Evolutionary conservation across 352 stramenopile genomes (phyloP).

Genomic region (Saprolegnia parasitica): DNA sequence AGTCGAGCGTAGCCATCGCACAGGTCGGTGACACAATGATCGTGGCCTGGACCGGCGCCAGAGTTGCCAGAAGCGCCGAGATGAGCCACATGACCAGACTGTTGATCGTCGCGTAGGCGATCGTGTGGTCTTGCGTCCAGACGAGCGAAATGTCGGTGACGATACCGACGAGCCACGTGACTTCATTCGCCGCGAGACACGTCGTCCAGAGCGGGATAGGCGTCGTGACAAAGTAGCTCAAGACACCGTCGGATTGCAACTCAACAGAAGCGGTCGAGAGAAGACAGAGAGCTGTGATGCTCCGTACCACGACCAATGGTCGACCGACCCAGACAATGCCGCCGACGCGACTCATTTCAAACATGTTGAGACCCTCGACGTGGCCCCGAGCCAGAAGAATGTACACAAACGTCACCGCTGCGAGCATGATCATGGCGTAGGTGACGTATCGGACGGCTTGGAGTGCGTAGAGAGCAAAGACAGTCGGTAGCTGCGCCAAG

Average conservation of each 20-base stretch:
- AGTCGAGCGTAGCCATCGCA: neutral
- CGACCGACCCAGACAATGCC: constrained; percentile 20
- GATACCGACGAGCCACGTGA: constrained; percentile 22
- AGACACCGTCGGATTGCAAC: neutral
- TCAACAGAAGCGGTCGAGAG: constrained; percentile 2
- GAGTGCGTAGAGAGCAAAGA: neutral
- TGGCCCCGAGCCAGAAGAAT: neutral
- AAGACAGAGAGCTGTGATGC: constrained; percentile 5
- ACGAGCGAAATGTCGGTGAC: constrained; percentile 7
- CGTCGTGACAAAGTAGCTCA: neutral
- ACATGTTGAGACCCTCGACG: constrained; percentile 4
- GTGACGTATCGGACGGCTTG: neutral
- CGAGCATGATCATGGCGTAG: neutral
- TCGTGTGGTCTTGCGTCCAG: neutral
- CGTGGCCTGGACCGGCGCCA: neutral
- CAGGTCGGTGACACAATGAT: neutral
- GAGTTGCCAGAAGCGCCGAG: neutral
- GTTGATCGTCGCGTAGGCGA: constrained; percentile 14
- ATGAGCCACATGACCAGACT: constrained; percentile 12
- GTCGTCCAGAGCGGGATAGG: neutral
- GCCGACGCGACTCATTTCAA: constrained; percentile 15
- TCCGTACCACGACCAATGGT: neutral
- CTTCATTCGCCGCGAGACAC: constrained; percentile 17
- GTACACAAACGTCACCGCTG: neutral
- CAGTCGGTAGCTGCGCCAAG: neutral